Evolutionary conservation across 257 asterid genomes (phyloP).

Genomic region (Jacaranda mimosifolia): DNA sequence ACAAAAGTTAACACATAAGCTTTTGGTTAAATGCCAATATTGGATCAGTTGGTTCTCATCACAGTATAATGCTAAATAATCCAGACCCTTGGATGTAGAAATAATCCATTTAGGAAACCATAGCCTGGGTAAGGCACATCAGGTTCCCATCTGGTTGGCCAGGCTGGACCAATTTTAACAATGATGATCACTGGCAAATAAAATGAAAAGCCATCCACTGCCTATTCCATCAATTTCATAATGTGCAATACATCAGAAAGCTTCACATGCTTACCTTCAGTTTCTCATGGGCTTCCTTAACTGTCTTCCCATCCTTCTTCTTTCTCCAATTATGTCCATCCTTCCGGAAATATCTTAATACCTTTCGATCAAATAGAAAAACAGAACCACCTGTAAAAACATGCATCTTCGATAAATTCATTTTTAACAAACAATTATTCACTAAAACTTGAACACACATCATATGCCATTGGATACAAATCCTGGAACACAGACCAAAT

Average conservation of each 20-base stretch:
- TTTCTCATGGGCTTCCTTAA: conserved; percentile 98
- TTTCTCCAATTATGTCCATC: conserved; percentile 99
- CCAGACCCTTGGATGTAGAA: background rate
- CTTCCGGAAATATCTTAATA: conserved; percentile 89
- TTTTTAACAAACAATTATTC: conserved; percentile 15
- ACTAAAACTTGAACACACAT: conserved; percentile 8
- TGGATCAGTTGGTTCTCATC: conserved; percentile 20
- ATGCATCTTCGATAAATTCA: conserved; percentile 37
- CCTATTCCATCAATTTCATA: background rate
- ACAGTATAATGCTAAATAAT: background rate
- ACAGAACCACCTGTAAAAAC: conserved; percentile 88
- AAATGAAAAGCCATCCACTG: conserved; percentile 14
- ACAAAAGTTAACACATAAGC: conserved; percentile 4
- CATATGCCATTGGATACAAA: background rate
- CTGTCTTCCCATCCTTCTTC: conserved; percentile 96
- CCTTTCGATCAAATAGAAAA: conserved; percentile 94
- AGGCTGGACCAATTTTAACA: conserved; percentile 18
- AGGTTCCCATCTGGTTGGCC: conserved; percentile 7
- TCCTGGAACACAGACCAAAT: background rate
- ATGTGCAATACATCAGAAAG: conserved; percentile 12
- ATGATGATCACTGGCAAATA: conserved; percentile 2
- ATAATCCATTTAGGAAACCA: background rate
- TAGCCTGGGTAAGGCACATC: too few relatives aligned
- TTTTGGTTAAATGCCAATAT: conserved; percentile 5
- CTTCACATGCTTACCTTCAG: conserved; percentile 69